Evolutionary conservation across 805 yeast species (phyloP).

Genomic region (Schwanniomyces vanrijiae): DNA sequence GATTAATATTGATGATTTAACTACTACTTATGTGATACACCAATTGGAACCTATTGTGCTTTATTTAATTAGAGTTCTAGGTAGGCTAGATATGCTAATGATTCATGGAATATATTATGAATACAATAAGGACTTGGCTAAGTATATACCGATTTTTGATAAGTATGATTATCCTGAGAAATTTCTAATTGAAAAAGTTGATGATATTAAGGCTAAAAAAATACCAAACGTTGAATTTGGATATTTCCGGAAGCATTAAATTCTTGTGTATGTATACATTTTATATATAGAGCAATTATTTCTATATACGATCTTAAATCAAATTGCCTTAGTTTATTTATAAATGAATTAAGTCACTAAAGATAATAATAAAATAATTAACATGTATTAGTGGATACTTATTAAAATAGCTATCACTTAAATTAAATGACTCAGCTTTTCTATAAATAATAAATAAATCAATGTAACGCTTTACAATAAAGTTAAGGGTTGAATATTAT

Average conservation of each 20-base stretch:
- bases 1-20: constrained; percentile 30
- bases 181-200: constrained; percentile 10
- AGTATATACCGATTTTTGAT: constrained; percentile 28
- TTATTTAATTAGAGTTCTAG: constrained; percentile 23
- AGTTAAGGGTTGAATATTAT: neutral
- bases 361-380: too few relatives aligned
- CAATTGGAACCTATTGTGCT: constrained; percentile 31
- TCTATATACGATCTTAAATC: too few relatives aligned
- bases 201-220: constrained; percentile 7
- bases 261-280: constrained; percentile 2
- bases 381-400: too few relatives aligned
- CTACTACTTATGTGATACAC: constrained; percentile 33
- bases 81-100: constrained; percentile 27
- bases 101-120: constrained; percentile 37
- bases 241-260: constrained; percentile 9
- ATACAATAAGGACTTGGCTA: constrained; percentile 3
- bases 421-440: too few relatives aligned
- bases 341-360: too few relatives aligned
- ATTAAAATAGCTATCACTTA: too few relatives aligned
- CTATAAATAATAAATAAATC: too few relatives aligned
- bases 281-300: too few relatives aligned
- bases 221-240: constrained; percentile 17
- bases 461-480: too few relatives aligned
- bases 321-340: too few relatives aligned
- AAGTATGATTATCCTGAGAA: constrained; percentile 23